Base-by-base conservation (phyloP, 129 eudicot species). In the Tagetes patula region DNA sequence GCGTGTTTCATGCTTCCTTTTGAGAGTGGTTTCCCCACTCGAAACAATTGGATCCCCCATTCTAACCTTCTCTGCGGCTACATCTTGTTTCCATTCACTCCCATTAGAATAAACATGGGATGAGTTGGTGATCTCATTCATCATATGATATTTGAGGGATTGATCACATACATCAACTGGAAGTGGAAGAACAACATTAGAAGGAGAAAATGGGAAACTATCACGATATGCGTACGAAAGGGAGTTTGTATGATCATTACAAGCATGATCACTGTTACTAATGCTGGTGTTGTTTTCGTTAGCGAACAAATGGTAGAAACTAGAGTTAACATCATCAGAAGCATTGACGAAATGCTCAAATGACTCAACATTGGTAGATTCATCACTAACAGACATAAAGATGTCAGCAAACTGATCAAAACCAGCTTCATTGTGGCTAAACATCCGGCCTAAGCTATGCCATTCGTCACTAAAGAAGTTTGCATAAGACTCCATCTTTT, bases 381-480 rank as follows among this genome's bases (percentile, higher is more conserved):
- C 79, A 52, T 69, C 68, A 38, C 45, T 61, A 36, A 61, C 45
- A 61, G 41, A 12, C 27, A 13, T 34, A 61, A 61, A 61, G 1
- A 61, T 61, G 45, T 34, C 37, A 20, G 11, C 34, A 6, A 81
- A 66, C 30, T 8, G 71, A 78, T 87, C 82, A 2, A 82, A 71
- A 40, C 71, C 81, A 20, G 27, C 27, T 41, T 84, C 81, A 46
- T 84, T 80, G 30, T 37, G 27, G 6, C 84, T 36, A 69, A 92
- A 85, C 81, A 92, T 80, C 72, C 45, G 83, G 84, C 82, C 76
- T 73, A 89, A 40, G 43, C 76, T 70, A 33, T 87, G 86, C 91
- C 90, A 92, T 71, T 92, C 97, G 70, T 87, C 91, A 31, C 85
- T 87, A 47, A 83, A 76, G 67, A 82, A 78, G 79, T 78, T 82